A percentile compares a stretch with the other conserved stretches of the same genome.
Evolutionary conservation across 768 basidiomycete species (phyloP).

Genomic region (Paxillus involutus): DNA sequence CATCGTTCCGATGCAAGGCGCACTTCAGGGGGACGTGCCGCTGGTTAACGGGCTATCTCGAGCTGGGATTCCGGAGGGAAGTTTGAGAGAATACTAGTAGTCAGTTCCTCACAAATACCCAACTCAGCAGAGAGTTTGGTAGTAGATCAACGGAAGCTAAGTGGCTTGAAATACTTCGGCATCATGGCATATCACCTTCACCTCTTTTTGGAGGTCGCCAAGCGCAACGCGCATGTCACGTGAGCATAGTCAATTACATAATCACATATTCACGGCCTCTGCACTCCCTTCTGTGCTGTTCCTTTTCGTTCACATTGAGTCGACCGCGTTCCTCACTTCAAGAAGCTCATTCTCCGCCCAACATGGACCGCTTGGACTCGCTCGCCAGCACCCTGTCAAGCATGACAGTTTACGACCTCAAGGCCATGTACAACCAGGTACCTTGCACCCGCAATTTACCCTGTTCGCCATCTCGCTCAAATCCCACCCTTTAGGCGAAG

Average conservation of each 20-base stretch:
- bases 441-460: conserved; percentile 6
- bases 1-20: conserved; percentile 6
- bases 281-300: background rate
- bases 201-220: background rate
- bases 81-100: no score
- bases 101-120: background rate
- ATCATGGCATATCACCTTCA: background rate
- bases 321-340: background rate
- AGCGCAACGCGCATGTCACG: conserved; percentile 1
- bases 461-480: conserved; percentile 6
- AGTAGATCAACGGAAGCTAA: background rate
- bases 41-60: background rate
- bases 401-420: conserved; percentile 90
- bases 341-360: conserved; percentile 16
- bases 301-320: background rate
- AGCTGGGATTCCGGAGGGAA: background rate
- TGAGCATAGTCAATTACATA: conserved; percentile 8
- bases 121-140: background rate
- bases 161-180: background rate
- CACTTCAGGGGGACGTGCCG: background rate
- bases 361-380: conserved; percentile 80
- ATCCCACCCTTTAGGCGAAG: conserved; percentile 64
- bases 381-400: conserved; percentile 76
- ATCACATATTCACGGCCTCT: background rate
- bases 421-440: conserved; percentile 92